Evolutionary conservation across 2,329 filamentous ascomycete genomes (phyloP), one percentile per base, ranked within the genome.

Genomic region (Ceratocystis diversiconidia): DNA sequence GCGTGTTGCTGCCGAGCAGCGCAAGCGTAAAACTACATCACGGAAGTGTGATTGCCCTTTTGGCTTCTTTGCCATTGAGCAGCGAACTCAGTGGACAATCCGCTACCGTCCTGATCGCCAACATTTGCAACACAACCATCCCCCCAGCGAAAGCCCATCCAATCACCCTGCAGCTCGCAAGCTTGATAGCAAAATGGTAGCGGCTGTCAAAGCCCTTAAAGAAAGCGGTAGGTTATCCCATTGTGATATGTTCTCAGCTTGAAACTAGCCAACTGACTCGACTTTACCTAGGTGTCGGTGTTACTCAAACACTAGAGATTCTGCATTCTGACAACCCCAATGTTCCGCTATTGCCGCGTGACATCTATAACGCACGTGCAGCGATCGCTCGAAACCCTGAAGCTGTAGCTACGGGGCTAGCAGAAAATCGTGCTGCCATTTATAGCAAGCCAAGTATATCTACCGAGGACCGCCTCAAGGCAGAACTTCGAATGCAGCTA

Each of bases 1-100:
- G 65, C 79, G 82, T 5, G 83, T 85, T n/a, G 85, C 77, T 68
- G 82, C 84, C 1, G 84, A 86, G 73, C 79, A 81, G 68, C 80
- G 84, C 65, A 86, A 86, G 73, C 79, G 83, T 25, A 85, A 84
- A 71, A 87, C 84, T 0, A 85, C 84, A 7, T 86, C 84, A n/a
- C 79, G 84, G 59, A 87, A 87, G 70, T 86, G 84, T 70, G 84
- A 86, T 70, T 87, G 84, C 69, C 82, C 83, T 36, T 87, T 87
- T 72, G 84, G 84, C n/a, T 86, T 87, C 72, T 87, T 86, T 69
- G 84, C 84, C 65, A 84, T 87, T 48, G 84, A 87, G 72, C 83
- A 86, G 71, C 78, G 84, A 67, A 85, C 83, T 0, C 83, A 86
- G 69, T 87, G 84, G 84, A 83, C 83, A 0, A 81, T 87, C 66